Evolutionary conservation across 2,329 filamentous ascomycete genomes (phyloP).

Genomic region (Diaporthe destruens): DNA sequence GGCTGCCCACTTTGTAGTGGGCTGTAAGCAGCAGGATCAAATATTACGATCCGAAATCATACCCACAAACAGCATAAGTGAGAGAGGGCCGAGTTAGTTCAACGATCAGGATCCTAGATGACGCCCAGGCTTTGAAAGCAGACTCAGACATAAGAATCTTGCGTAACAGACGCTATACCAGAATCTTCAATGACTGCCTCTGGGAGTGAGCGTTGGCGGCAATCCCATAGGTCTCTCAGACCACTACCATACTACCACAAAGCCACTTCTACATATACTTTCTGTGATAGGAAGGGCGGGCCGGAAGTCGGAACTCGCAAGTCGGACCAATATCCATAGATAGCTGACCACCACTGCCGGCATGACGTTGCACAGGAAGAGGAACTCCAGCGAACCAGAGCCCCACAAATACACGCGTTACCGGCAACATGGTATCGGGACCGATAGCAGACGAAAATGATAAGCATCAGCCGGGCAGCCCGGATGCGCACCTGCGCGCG

Average conservation of each 20-base stretch:
- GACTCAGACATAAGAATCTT: not conserved
- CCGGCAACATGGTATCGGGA: not conserved
- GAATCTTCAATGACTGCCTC: not conserved
- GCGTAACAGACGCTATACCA: not conserved
- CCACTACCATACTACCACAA: not conserved
- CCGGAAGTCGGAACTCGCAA: slow-evolving; percentile 3
- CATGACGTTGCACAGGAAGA: slow-evolving; percentile 1
- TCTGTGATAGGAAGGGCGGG: not conserved
- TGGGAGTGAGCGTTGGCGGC: not conserved
- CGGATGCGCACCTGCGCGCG: not conserved
- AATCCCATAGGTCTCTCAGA: not conserved
- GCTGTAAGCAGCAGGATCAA: not conserved
- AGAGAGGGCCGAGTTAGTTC: too few relatives aligned
- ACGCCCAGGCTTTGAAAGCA: not conserved
- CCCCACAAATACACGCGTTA: not conserved
- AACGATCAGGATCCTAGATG: not conserved
- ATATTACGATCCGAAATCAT: not conserved
- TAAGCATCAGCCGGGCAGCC: not conserved
- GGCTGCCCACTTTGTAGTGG: not conserved
- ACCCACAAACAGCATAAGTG: not conserved
- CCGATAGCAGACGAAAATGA: not conserved
- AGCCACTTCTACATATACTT: too few relatives aligned
- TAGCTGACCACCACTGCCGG: slow-evolving; percentile 14
- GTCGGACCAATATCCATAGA: slow-evolving; percentile 6
- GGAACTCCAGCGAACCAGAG: not conserved